phyloP scores from a whole-genome alignment of 2,329 filamentous ascomycete genomes.

The Pestalotiopsis sp. region DNA sequence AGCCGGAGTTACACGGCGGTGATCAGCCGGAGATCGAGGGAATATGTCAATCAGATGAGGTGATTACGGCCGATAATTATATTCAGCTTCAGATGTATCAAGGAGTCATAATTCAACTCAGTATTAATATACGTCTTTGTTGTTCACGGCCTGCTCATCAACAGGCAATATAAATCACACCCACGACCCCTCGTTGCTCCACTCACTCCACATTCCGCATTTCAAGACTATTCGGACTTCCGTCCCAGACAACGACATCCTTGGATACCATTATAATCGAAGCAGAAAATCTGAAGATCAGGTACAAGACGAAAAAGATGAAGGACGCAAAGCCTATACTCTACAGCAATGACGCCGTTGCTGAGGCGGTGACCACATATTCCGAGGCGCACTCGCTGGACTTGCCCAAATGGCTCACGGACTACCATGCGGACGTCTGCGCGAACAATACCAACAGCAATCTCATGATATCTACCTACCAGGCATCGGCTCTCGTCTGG shows the following conservation, averaged over 20 bases:
- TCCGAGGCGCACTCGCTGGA: constrained; percentile 27
- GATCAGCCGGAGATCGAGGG: neutral
- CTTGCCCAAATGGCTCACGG: constrained; percentile 26
- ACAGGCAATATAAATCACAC: neutral
- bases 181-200: neutral
- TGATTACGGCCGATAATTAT: neutral
- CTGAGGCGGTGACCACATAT: constrained; percentile 27
- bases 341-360: constrained; percentile 29
- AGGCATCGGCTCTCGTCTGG: constrained; percentile 41
- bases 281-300: neutral
- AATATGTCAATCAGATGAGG: neutral
- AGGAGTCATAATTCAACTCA: too few relatives aligned
- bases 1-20: neutral
- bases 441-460: constrained; percentile 20
- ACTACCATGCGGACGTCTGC: constrained; percentile 26
- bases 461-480: constrained; percentile 42
- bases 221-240: neutral
- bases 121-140: neutral
- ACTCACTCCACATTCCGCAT: neutral
- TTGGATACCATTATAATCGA: neutral
- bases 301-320: constrained; percentile 16
- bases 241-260: neutral
- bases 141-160: neutral
- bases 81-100: neutral
- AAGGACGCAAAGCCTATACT: constrained; percentile 25